Conservation (phyloP, 345 rosid species). For the Luvunga scandens region DNA sequence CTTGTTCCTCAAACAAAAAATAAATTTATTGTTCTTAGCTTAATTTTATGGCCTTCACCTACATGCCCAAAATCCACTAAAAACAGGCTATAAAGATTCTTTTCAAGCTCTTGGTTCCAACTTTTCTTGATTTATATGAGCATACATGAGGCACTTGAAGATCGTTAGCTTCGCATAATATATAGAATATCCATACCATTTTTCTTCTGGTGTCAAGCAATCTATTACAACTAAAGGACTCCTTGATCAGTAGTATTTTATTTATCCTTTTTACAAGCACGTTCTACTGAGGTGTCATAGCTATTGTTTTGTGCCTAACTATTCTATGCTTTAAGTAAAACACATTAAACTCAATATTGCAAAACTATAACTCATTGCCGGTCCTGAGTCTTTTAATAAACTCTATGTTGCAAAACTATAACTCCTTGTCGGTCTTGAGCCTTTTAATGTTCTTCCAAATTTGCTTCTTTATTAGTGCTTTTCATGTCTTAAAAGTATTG, state of each 20-base stretch:
- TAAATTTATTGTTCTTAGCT: too few relatives aligned
- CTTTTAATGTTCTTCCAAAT: not conserved
- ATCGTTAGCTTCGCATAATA: not conserved
- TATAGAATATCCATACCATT: not conserved
- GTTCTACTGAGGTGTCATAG: not conserved
- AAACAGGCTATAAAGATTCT: not conserved
- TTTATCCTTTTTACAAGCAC: not conserved
- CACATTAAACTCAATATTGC: not conserved
- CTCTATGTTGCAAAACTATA: not conserved
- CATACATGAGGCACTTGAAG: not conserved
- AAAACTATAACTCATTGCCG: not conserved
- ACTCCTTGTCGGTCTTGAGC: not conserved
- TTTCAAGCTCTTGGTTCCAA: not conserved
- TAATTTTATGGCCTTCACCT: too few relatives aligned
- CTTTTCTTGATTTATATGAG: not conserved
- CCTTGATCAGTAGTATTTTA: fast-evolving
- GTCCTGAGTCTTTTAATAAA: too few relatives aligned
- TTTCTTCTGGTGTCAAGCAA: not conserved
- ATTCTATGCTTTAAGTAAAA: not conserved
- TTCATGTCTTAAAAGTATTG: not conserved
- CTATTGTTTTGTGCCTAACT: not conserved
- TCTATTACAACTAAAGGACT: not conserved
- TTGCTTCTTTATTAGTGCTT: not conserved
- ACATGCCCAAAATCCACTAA: too few relatives aligned
- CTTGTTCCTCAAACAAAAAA: too few relatives aligned